A percentile compares a stretch with the other conserved stretches of the same genome.
phyloP scores from a whole-genome alignment of 345 rosid genomes.

The Populus euphratica region DNA sequence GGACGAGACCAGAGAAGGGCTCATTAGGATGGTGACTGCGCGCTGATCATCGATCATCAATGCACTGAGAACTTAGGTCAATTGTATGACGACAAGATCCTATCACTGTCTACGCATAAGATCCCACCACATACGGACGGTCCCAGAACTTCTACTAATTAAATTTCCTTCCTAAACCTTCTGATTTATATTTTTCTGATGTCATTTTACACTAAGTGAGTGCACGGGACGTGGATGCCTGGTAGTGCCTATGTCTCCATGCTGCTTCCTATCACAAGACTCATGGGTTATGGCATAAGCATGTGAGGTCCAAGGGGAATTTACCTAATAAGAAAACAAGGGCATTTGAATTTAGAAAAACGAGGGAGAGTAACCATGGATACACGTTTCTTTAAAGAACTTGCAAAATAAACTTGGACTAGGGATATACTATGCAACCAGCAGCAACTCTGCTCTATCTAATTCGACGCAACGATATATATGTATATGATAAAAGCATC shows the following conservation, averaged over 20 bases:
- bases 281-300: background rate
- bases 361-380: too few species aligned
- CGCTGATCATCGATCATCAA: too few species aligned
- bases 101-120: background rate
- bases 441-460: constrained; percentile 46
- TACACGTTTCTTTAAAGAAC: too few species aligned
- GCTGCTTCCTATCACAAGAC: background rate
- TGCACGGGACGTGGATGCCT: background rate
- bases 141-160: too few species aligned
- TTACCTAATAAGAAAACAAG: too few species aligned
- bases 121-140: constrained; percentile 3
- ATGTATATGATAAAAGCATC: constrained; percentile 25
- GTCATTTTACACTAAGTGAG: constrained; percentile 1
- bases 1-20: too few species aligned
- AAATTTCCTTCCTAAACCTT: background rate
- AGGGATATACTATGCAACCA: background rate
- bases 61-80: too few species aligned
- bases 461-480: constrained; percentile 44
- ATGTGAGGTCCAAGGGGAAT: background rate
- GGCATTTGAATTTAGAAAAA: too few species aligned
- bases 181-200: background rate
- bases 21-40: too few species aligned
- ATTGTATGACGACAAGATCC: background rate
- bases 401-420: too few species aligned
- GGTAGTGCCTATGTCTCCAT: background rate